Conservation (phyloP, 2,329 filamentous ascomycete genomes). For the Fusarium tuaranense region DNA sequence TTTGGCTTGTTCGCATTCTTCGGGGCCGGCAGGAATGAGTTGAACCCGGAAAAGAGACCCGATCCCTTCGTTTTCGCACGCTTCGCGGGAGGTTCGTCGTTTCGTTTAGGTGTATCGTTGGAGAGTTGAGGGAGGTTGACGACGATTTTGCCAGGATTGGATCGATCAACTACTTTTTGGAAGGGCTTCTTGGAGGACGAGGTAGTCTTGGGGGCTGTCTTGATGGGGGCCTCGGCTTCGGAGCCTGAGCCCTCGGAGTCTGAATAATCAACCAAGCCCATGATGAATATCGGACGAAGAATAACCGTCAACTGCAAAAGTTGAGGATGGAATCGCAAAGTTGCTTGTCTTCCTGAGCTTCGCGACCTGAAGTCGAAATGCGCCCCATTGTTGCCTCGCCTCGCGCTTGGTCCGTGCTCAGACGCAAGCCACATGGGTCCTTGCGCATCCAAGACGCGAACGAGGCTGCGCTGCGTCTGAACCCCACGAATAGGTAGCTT, state of each 20-base stretch:
- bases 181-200: conserved; percentile 69
- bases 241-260: conserved; percentile 84
- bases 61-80: conserved; percentile 68
- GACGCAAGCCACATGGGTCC: conserved; percentile 34
- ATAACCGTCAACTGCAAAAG: background rate
- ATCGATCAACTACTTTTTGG: conserved; percentile 84
- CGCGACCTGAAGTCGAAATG: conserved; percentile 11
- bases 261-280: conserved; percentile 87
- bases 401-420: conserved; percentile 28
- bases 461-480: conserved; percentile 42
- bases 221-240: conserved; percentile 56
- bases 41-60: conserved; percentile 82
- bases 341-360: conserved; percentile 7
- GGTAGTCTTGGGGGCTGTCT: conserved; percentile 47
- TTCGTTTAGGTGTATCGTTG: conserved; percentile 47
- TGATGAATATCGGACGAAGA: conserved; percentile 50
- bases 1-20: conserved; percentile 66
- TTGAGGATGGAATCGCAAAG: conserved; percentile 9
- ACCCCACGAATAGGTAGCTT: conserved; percentile 33
- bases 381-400: conserved; percentile 30
- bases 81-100: conserved; percentile 72
- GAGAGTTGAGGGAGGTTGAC: conserved; percentile 76
- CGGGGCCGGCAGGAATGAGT: conserved; percentile 86
- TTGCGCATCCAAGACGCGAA: conserved; percentile 4
- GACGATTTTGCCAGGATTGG: conserved; percentile 85